Conservation (phyloP, 352 stramenopile genomes). For the Blastocystis hominis region DNA sequence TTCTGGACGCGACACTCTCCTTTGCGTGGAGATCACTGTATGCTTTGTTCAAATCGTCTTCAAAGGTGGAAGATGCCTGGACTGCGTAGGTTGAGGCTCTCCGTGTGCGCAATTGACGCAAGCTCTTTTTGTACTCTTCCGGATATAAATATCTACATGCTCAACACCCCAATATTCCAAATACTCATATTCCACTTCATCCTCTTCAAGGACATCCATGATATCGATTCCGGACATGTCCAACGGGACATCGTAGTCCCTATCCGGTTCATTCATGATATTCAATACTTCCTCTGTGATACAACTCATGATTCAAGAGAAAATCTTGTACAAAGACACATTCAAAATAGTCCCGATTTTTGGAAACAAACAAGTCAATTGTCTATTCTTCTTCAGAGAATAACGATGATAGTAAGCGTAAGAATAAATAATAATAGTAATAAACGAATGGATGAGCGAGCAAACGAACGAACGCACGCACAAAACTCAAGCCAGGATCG, state of each 20-base stretch:
- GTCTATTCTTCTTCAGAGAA: neutral
- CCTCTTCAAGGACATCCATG: conserved; percentile 18
- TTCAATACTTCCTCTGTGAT: conserved; percentile 52
- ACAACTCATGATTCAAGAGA: neutral
- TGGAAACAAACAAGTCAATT: neutral
- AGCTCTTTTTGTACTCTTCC: conserved; percentile 26
- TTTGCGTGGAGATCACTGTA: conserved; percentile 13
- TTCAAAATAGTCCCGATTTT: neutral
- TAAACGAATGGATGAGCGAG: neutral
- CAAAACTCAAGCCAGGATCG: conserved; percentile 55
- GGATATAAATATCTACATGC: conserved; percentile 23
- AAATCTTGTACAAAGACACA: conserved; percentile 2
- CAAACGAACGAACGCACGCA: neutral
- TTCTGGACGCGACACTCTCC: neutral
- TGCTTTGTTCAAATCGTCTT: neutral
- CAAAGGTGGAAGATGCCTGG: neutral
- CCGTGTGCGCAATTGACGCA: neutral
- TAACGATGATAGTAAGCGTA: neutral
- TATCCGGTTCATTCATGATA: conserved; percentile 45
- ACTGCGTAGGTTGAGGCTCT: neutral
- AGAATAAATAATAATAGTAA: neutral
- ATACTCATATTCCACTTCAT: conserved; percentile 45
- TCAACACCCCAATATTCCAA: neutral
- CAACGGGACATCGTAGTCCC: neutral
- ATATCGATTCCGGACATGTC: neutral